These are phyloP conservation scores for Phialophora chinensis DNA, from an alignment of 2,329 filamentous ascomycete species.

Conservation along the genomic window DNA sequence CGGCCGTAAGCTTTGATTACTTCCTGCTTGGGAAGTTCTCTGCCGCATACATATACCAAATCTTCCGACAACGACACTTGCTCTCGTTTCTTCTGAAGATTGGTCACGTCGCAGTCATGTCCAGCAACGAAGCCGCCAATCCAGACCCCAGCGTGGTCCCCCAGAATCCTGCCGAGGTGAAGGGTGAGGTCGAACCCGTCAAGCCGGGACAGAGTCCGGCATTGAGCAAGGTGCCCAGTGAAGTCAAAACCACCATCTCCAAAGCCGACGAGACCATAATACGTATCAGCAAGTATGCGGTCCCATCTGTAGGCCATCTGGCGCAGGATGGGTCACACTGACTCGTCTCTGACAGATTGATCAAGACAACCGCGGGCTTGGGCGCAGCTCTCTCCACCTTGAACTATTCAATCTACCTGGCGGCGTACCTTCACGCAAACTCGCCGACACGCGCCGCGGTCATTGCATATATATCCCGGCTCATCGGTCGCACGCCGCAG, in stretches of 20 bases:
- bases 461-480: slow-evolving; percentile 31
- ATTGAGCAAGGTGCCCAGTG: slow-evolving; percentile 31
- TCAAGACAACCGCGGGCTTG: slow-evolving; percentile 71
- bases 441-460: slow-evolving; percentile 46
- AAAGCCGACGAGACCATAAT: slow-evolving; percentile 33
- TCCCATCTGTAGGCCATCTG: background rate
- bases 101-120: slow-evolving; percentile 22
- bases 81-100: background rate
- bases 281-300: slow-evolving; percentile 35
- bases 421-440: slow-evolving; percentile 63
- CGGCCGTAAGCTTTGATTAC: background rate
- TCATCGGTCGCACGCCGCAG: slow-evolving; percentile 36
- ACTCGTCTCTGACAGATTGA: slow-evolving; percentile 54
- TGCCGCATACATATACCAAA: background rate
- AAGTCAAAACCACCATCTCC: slow-evolving; percentile 31
- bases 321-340: background rate
- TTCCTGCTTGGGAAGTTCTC: background rate
- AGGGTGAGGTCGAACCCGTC: slow-evolving; percentile 25
- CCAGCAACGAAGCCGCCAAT: slow-evolving; percentile 28
- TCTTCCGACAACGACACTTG: background rate
- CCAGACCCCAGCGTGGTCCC: slow-evolving; percentile 33
- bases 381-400: slow-evolving; percentile 72
- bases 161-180: slow-evolving; percentile 26
- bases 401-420: slow-evolving; percentile 70
- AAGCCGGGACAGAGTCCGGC: slow-evolving; percentile 25